Conservation (phyloP, 169 alveolate species). For the Perkinsus chesapeaki region DNA sequence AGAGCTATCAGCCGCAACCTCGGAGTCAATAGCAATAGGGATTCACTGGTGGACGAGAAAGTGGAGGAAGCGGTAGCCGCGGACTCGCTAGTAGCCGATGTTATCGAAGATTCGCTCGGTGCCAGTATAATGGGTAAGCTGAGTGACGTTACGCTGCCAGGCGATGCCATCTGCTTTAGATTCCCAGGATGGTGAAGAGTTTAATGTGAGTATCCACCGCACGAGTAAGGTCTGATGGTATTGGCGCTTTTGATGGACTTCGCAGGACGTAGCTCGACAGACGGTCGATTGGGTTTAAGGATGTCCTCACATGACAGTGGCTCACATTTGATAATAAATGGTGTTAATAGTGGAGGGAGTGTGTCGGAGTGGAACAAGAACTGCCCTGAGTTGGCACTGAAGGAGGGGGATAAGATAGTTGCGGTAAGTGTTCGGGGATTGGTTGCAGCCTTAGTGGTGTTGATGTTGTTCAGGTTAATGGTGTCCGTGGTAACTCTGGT, state of each 20-base stretch:
- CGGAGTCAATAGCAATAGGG: not conserved
- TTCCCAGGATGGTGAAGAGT: not conserved
- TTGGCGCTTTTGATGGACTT: not conserved
- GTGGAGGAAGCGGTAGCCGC: not conserved
- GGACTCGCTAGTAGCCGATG: not conserved
- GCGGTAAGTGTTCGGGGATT: not conserved
- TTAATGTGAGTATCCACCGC: not conserved
- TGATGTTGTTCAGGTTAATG: not conserved
- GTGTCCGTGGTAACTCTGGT: not conserved
- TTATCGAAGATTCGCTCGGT: not conserved
- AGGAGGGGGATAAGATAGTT: not conserved
- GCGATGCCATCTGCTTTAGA: not conserved
- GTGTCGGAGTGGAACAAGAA: not conserved
- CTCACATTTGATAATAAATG: not conserved
- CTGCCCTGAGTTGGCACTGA: not conserved
- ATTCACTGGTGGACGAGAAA: not conserved
- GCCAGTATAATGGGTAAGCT: not conserved
- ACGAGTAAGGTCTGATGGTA: not conserved
- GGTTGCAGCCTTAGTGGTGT: not conserved
- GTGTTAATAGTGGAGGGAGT: not conserved
- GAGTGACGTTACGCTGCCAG: not conserved
- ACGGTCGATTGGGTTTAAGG: not conserved
- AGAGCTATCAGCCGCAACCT: not conserved
- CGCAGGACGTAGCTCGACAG: not conserved
- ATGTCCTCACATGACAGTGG: not conserved